A percentile compares a stretch with the other conserved stretches of the same genome.
These are phyloP conservation scores for Collybiopsis luxurians DNA, from an alignment of 768 basidiomycete species.

Conservation along the genomic window DNA sequence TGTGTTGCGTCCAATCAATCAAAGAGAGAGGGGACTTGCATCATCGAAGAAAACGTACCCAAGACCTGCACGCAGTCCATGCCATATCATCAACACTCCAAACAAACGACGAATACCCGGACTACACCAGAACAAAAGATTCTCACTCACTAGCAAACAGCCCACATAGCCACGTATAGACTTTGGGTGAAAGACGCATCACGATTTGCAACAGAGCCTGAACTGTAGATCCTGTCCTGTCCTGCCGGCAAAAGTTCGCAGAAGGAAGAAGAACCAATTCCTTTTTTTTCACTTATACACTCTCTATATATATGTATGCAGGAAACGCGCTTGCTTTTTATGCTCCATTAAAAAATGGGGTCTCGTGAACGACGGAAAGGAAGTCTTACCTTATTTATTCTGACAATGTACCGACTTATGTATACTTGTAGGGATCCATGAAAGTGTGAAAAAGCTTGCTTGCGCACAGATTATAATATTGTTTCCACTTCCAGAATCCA, in stretches of 20 bases:
- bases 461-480: too few species aligned
- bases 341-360: background rate
- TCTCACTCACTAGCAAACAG: constrained; percentile 44
- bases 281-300: background rate
- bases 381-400: too few species aligned
- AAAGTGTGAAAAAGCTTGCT: too few species aligned
- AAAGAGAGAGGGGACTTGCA: constrained; percentile 41
- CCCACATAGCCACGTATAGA: constrained; percentile 53
- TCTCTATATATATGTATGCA: background rate
- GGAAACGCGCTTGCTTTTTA: background rate
- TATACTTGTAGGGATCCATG: too few species aligned
- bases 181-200: constrained; percentile 41
- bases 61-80: constrained; percentile 36
- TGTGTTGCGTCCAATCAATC: constrained; percentile 28
- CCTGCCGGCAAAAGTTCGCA: background rate
- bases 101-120: too few species aligned
- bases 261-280: background rate
- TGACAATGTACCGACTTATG: too few species aligned
- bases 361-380: constrained; percentile 1
- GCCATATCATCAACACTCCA: too few species aligned
- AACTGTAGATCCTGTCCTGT: background rate
- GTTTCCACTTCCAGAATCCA: too few species aligned
- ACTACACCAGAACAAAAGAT: too few species aligned
- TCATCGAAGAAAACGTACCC: constrained; percentile 44
- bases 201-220: background rate